Conservation (phyloP, 192 early-diverging fungal genomes). For the Martensiomyces pterosporus region DNA sequence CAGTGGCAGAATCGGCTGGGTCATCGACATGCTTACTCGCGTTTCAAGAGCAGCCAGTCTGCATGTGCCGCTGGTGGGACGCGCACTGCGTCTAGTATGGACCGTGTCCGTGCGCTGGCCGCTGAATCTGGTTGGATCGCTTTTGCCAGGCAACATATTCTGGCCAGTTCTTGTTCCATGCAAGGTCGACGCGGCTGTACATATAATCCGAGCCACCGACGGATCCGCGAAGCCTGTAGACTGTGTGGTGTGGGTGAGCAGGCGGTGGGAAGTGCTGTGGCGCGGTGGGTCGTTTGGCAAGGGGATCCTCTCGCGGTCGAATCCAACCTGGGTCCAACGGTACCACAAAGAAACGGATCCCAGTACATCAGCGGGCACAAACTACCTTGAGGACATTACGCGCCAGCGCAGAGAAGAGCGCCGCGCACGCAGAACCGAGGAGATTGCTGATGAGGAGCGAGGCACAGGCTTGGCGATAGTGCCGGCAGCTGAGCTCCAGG, state of each 20-base stretch:
- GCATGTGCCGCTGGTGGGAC: too few species aligned
- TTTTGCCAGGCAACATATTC: conserved; percentile 17
- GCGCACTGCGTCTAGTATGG: too few species aligned
- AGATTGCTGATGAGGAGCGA: neutral
- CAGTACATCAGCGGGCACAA: too few species aligned
- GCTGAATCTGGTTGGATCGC: neutral
- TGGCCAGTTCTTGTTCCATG: conserved; percentile 19
- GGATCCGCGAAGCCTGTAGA: conserved; percentile 10
- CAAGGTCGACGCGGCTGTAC: conserved; percentile 9
- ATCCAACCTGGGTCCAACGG: conserved; percentile 67
- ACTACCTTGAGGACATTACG: conserved; percentile 33
- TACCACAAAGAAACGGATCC: conserved; percentile 7
- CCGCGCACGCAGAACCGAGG: conserved; percentile 8
- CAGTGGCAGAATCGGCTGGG: too few species aligned
- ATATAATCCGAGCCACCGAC: conserved; percentile 5
- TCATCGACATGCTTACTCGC: too few species aligned
- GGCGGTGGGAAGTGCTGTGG: conserved; percentile 48
- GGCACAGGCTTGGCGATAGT: too few species aligned
- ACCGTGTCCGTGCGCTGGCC: too few species aligned
- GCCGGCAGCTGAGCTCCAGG: too few species aligned
- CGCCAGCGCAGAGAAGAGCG: conserved; percentile 15
- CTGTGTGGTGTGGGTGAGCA: conserved; percentile 25
- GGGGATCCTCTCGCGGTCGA: conserved; percentile 71
- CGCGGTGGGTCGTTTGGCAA: conserved; percentile 70
- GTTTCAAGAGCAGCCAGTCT: too few species aligned